Percentiles rank a stretch among this genome's conserved stretches.
phyloP scores from a whole-genome alignment of 345 rosid species.

The Salix exigua region DNA sequence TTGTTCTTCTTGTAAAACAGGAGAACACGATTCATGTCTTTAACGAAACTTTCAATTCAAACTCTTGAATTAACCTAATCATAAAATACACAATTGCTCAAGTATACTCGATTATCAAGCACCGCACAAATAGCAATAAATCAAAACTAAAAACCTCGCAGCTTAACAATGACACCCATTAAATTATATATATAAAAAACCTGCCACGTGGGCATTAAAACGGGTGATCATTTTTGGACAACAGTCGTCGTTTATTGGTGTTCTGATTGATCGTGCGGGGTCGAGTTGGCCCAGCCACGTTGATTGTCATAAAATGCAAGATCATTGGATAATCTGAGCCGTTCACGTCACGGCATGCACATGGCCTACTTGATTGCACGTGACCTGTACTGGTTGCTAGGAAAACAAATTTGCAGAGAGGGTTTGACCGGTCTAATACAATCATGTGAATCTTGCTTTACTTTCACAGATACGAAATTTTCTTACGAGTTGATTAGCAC shows the following conservation, averaged over 20 bases:
- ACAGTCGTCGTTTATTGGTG: constrained; percentile 13
- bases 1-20: no score
- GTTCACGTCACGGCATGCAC: background rate
- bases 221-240: constrained; percentile 11
- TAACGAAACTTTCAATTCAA: no score
- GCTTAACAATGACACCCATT: no score
- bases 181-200: no score
- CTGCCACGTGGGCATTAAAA: background rate
- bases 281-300: background rate
- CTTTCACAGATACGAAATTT: constrained; percentile 8
- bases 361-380: constrained; percentile 12
- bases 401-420: background rate
- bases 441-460: constrained; percentile 19
- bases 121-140: no score
- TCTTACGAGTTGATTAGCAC: constrained; percentile 8
- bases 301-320: background rate
- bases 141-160: no score
- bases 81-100: no score
- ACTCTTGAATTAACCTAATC: no score
- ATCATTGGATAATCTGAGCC: background rate
- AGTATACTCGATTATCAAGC: no score
- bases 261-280: background rate
- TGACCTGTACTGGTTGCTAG: constrained; percentile 1
- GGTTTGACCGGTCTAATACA: constrained; percentile 31
- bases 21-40: no score